Base-by-base conservation (phyloP, 768 basidiomycete genomes). In the Macrocybe gigantea region DNA sequence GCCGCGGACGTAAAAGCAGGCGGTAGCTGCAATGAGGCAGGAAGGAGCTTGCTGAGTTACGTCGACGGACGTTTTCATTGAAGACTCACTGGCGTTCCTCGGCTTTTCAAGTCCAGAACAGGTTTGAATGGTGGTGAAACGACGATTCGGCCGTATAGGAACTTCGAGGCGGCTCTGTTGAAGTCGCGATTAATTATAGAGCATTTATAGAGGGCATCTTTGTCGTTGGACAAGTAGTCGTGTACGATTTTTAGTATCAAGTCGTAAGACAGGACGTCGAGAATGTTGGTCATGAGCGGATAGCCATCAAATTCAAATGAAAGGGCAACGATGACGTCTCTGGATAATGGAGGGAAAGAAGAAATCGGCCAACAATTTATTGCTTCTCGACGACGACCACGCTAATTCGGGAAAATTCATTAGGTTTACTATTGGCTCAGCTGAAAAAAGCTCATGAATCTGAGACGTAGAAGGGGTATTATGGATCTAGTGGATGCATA, bases 101-200 rank as follows among this genome's bases (percentile, higher is more conserved):
- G 52, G 30, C 67, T 53, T 15, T 59, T 65, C 50, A 75, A 51
- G 53, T 72, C 61, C 8, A 74, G 60, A 11, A 60, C 56, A 14
- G 50, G 57, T 33, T 46, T 54, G 38, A 64, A 65, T 10, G 53
- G 56, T 22, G 75, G 73, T 3, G 70, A 64, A 37, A 77, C 55
- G n/a, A 72, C 61, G 7, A 80, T 71, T 13, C 60, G 58, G 11
- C 58, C 55, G 50, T 81, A 82, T 1, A 83, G 68, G 13, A 77
- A 44, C 15, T 58, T 64, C 10, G 75, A 70, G 6, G 77, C 71
- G 7, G 65, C 71, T 33, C 55, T 52, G 53, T 71, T 70, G 57
- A 79, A 74, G n/a, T 67, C 64, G 46, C 62, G 63, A 53, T 70
- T 73, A 11, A 78, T 77, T 10, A 78, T 57, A 34, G 75, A 60